Base-by-base conservation (phyloP, 2,329 filamentous ascomycete genomes). In the Lomentospora prolificans region DNA sequence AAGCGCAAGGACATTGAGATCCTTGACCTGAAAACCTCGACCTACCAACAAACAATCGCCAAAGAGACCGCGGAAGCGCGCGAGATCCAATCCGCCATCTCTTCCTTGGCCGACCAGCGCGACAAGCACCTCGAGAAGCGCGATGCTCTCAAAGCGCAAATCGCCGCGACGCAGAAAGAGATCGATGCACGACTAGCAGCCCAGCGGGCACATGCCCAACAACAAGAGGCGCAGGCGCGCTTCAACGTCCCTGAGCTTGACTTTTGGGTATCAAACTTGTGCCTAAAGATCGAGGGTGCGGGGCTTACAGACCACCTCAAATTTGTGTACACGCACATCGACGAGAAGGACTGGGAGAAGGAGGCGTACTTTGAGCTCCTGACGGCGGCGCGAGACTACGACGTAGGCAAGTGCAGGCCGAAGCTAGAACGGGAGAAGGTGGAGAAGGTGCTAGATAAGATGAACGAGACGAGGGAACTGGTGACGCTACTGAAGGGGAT, bases 331-430 rank as follows among this genome's bases (percentile, higher is more conserved):
- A 87, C 84, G 27, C 89, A 95, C 68, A 76, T 97, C 50, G 84
- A 95, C 66, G 90, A 95, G 73, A 82, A 84, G 64, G 86, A 94
- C 66, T 91, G 89, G 86, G 89, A 91, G 63, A 80, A 84, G 58
- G 91, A 97, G 72, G 90, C 88, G 12, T 95, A 88, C 85, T 97
- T 99, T 67, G 92, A 97, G 73, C 75, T 99, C 57, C 85, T 87
- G 62, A 95, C 88, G 50, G 82, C 84, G 33, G 83, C 82, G 60
- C 78, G 88, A 58, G 91, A 96, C 64, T 97, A 96, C 70, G 87
- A 89, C 60, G 86, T 97, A 36, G 80, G 84, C 58, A 86, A 89
- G 62, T 87, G 86, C 64, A 79, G 87, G 66, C 94, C 94, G 10
- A 92, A 90, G 72, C 73, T 96, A 60, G 88, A 95, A 66, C 75